Evolutionary conservation across 805 yeast genomes (phyloP), one percentile per base, ranked within the genome.

Genomic region (Metschnikowia koreensis): DNA sequence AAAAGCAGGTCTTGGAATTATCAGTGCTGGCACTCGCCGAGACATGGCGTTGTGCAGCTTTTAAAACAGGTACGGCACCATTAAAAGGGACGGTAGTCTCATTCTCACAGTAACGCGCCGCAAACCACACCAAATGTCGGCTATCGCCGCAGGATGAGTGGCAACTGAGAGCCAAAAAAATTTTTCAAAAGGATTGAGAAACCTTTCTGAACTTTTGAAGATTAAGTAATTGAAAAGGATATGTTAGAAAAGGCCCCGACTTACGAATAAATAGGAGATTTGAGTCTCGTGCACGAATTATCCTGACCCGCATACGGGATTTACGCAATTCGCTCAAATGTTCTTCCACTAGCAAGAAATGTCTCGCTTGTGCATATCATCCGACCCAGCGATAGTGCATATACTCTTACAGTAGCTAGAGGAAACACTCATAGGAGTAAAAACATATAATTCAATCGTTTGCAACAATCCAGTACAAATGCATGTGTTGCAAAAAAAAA

Each of bases 1-100:
- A 9, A 31, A 12, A 6, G 10, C n/a, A 12, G 10, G 34, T 31
- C 13, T 10, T 10, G 34, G 13, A 12, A 31, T 31, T 6, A 31
- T 12, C 13, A 12, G 34, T 9, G 12, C 34, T 31, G 34, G 34
- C 6, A 12, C 6, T 31, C 3, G 34, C 34, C 34, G 27, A 39
- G 43, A 26, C 36, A 15, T 33, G 7, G 37, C 34, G 36, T 29
- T 15, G 48, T 45, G 48, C 48, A 34, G 28, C 15, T 38, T 44
- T 12, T 38, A 34, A 45, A 38, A 45, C 42, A 38, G 48, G 48
- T 45, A 38, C 48, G 43, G 48, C 43, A 38, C 22, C 48, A 38
- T 36, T 17, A 17, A 34, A 31, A 17, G 22, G n/a, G 27, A 29
- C 22, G 28, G 27, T 33, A 10, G 13, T 31, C 34, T 6, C 34